Evolutionary conservation across 768 basidiomycete genomes (phyloP), one percentile per base, ranked within the genome.

Genomic region (Tricholomella constricta): DNA sequence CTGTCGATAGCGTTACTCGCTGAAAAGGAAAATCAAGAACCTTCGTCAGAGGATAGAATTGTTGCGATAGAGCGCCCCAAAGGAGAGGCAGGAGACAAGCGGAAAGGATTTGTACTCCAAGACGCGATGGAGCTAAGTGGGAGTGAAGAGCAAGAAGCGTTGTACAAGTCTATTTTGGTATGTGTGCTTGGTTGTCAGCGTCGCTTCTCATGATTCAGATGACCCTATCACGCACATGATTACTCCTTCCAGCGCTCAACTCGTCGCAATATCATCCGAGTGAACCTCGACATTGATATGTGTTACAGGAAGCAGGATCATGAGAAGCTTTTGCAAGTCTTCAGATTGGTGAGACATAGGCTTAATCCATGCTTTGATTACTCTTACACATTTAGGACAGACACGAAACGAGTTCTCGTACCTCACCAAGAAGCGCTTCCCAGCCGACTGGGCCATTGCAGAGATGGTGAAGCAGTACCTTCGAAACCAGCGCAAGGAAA

Each of bases 391-490:
- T 4, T 6, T 19, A 19, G 36, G 6, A 38, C 36, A 47, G 46
- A 47, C 15, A n/a, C 34, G 46, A 8, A 23, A 12, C 11, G 36
- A 36, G 5, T 17, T 5, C 14, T 22, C 48, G 4, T 49, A 49
- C 25, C 48, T 49, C 35, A 25, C 48, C 4, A 49, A 40, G 36
- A 37, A 38, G 19, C 34, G 48, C 6, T 49, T 49, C 23, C 48
- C 48, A 11, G 48, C 22, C 23, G 48, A 49, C 25, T 49, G 48
- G 48, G 48, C 48, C 6, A 9, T 17, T 11, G 48, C 36, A 2
- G 48, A 49, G 25, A 23, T 49, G 2, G 48, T 49, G 20, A 49
- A 49, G 48, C 34, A 37, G 37, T 49, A 49, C 27, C 48, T 49
- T 22, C 48, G 48, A 22, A 49, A 49, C 34, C 48, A 49, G 17